Evolutionary conservation across 73 alveolate species (phyloP).

Genomic region (Paramecium primaurelia): DNA sequence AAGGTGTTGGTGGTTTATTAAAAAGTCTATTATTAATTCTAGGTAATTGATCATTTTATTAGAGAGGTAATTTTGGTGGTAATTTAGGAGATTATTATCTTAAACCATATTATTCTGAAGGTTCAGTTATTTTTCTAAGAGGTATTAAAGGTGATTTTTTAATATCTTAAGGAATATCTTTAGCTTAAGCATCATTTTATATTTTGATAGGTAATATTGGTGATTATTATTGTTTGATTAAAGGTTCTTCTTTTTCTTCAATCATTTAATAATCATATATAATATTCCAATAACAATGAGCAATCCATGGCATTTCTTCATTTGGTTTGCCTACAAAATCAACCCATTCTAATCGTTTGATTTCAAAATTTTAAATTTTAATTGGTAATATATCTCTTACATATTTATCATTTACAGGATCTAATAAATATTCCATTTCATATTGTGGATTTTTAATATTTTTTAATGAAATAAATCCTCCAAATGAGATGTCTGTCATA

Average conservation of each 20-base stretch:
- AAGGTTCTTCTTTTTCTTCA: neutral
- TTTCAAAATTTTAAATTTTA: constrained; percentile 2
- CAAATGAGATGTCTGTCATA: constrained; percentile 3
- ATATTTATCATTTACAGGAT: neutral
- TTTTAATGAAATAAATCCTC: neutral
- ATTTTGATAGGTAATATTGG: neutral
- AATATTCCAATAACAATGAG: constrained; percentile 46
- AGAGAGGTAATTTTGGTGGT: neutral
- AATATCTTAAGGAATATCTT: neutral
- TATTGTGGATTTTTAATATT: neutral
- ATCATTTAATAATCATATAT: neutral
- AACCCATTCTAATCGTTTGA: constrained; percentile 1
- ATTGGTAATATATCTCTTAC: constrained; percentile 18
- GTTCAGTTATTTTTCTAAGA: neutral
- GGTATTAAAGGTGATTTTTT: neutral
- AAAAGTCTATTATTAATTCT: neutral
- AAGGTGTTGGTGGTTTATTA: neutral
- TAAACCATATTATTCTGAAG: neutral
- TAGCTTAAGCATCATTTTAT: neutral
- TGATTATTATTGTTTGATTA: neutral
- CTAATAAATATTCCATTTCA: constrained; percentile 18
- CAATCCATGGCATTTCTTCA: neutral
- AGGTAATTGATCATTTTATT: neutral
- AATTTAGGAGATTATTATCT: neutral
- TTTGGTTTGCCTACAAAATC: constrained; percentile 1